Conservation (phyloP, 495 filamentous ascomycete genomes). For the Polyplosphaeria fusca region DNA sequence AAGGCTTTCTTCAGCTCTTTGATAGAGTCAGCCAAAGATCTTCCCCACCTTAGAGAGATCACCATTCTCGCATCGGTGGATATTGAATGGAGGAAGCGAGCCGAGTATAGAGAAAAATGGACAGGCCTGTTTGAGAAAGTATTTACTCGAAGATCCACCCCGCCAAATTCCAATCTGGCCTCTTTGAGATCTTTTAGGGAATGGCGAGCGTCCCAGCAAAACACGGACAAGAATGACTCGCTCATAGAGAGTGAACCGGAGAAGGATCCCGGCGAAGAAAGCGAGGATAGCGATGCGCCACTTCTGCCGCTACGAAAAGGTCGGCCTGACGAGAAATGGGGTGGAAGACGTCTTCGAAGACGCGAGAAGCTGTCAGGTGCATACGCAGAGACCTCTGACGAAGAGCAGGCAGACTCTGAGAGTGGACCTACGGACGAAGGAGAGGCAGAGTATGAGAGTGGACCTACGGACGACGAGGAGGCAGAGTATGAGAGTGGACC, state of each 20-base stretch:
- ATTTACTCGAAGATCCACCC: conserved; percentile 56
- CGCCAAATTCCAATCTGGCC: conserved; percentile 48
- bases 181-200: conserved; percentile 35
- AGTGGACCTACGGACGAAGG: background rate
- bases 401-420: background rate
- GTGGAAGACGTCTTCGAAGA: conserved; percentile 13
- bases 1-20: conserved; percentile 74
- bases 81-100: conserved; percentile 74
- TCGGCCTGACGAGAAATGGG: conserved; percentile 17
- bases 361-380: conserved; percentile 5
- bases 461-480: background rate
- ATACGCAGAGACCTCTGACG: conserved; percentile 12
- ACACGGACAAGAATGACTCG: conserved; percentile 17
- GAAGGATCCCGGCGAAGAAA: background rate
- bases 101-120: conserved; percentile 69
- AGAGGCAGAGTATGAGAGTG: background rate
- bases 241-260: conserved; percentile 2
- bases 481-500: too few species aligned
- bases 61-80: conserved; percentile 67
- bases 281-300: conserved; percentile 9
- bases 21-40: conserved; percentile 59
- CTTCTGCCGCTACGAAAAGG: conserved; percentile 3
- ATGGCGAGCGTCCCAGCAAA: conserved; percentile 28
- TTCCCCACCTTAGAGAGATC: conserved; percentile 63
- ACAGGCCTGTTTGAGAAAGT: conserved; percentile 58